phyloP scores from a whole-genome alignment of 2,329 filamentous ascomycete genomes.

The Berkeleyomyces basicola region DNA sequence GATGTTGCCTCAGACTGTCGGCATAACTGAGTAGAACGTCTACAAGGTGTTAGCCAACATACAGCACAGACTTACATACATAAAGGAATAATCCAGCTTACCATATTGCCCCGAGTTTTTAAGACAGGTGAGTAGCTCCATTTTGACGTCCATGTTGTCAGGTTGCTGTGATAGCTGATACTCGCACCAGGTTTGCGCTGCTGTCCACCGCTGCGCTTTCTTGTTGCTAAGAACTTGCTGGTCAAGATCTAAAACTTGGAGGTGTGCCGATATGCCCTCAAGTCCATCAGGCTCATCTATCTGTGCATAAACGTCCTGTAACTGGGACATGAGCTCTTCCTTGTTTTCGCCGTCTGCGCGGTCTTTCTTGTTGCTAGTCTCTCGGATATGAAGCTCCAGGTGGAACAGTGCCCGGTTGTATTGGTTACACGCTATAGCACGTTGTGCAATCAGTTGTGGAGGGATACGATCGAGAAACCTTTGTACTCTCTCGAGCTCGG shows the following conservation, averaged over 20 bases:
- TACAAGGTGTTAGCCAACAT: constrained; percentile 23
- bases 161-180: constrained; percentile 70
- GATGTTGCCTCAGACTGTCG: constrained; percentile 49
- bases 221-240: constrained; percentile 87
- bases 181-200: constrained; percentile 96
- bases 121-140: constrained; percentile 71
- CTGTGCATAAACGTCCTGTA: constrained; percentile 90
- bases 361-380: constrained; percentile 17
- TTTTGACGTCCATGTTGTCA: constrained; percentile 57
- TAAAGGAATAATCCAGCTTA: constrained; percentile 24
- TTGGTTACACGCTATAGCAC: constrained; percentile 85
- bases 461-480: constrained; percentile 47
- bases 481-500: constrained; percentile 32
- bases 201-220: constrained; percentile 84
- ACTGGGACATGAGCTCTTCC: constrained; percentile 44
- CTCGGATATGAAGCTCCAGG: constrained; percentile 72
- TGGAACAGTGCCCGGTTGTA: constrained; percentile 87
- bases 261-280: constrained; percentile 78
- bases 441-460: constrained; percentile 54
- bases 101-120: constrained; percentile 93
- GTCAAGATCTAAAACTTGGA: constrained; percentile 76
- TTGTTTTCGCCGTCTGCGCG: constrained; percentile 29
- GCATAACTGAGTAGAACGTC: constrained; percentile 77
- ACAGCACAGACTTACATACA: neutral
- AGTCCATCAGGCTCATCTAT: constrained; percentile 97